These are phyloP conservation scores for Fusarium clavum DNA, from an alignment of 2,329 filamentous ascomycete species.

Conservation along the genomic window DNA sequence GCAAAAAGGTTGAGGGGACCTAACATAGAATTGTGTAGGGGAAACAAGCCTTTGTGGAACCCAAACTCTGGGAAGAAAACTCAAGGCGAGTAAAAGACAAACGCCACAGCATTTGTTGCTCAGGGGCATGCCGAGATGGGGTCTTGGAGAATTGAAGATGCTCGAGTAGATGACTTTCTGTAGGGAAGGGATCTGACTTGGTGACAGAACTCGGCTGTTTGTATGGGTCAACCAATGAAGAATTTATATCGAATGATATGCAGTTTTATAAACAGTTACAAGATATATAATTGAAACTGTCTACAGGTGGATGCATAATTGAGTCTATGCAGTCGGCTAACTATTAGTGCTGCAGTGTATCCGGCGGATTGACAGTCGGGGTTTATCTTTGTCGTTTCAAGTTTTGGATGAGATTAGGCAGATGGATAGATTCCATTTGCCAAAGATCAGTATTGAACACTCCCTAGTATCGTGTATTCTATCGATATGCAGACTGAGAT, in stretches of 20 bases:
- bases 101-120: conserved; percentile 27
- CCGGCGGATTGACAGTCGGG: not conserved
- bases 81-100: conserved; percentile 12
- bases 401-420: not conserved
- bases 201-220: not conserved
- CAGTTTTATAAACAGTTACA: conserved; percentile 1
- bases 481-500: not conserved
- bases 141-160: not conserved
- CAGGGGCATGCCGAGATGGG: conserved; percentile 14
- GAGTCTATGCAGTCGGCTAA: not conserved
- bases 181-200: not conserved
- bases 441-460: not conserved
- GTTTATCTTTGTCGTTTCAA: not conserved
- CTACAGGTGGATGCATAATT: conserved; percentile 1
- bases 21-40: conserved; percentile 7
- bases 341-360: not conserved
- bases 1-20: conserved; percentile 6
- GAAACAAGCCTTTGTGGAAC: conserved; percentile 28
- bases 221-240: not conserved
- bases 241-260: not conserved
- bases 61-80: not conserved
- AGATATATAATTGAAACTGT: conserved; percentile 21
- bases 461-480: not conserved
- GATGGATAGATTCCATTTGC: not conserved
- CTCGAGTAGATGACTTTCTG: not conserved